Percentiles rank a stretch among this genome's conserved stretches.
Conservation (phyloP, 257 asterid genomes). For the Verbascum thapsus region DNA sequence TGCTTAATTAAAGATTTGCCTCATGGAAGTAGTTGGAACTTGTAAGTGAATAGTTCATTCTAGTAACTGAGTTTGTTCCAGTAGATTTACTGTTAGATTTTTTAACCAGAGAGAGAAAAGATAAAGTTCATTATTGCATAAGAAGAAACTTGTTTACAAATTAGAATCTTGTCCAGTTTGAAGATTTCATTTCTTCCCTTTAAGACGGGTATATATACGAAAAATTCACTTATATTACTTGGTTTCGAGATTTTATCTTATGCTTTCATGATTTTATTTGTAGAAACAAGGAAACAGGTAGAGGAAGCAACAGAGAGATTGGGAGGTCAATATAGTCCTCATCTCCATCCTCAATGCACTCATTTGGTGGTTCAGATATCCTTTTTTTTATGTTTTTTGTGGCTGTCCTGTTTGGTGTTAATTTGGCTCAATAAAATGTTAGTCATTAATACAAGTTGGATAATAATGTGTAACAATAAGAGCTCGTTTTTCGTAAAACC, state of each 20-base stretch:
- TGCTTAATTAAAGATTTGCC: neutral
- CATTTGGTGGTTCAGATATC: slow-evolving; percentile 99
- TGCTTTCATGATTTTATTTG: slow-evolving; percentile 29
- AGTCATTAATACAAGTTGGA: neutral
- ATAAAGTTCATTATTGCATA: neutral
- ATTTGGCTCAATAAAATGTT: neutral
- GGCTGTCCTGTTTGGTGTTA: slow-evolving; percentile 18
- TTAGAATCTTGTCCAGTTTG: neutral
- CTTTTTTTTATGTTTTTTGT: slow-evolving; percentile 36
- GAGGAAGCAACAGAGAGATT: slow-evolving; percentile 91
- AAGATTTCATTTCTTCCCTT: neutral
- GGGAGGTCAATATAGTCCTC: slow-evolving; percentile 94
- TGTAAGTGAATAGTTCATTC: neutral
- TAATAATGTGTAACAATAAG: slow-evolving; percentile 7
- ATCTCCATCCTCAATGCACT: slow-evolving; percentile 92
- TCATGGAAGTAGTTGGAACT: neutral
- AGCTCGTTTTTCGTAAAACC: neutral
- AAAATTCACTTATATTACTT: neutral
- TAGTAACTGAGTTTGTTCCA: neutral
- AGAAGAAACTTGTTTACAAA: neutral
- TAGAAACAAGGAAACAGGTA: slow-evolving; percentile 96
- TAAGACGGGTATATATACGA: neutral
- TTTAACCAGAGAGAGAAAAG: slow-evolving; percentile 3
- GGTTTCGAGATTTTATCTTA: slow-evolving; percentile 9
- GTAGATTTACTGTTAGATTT: neutral